These are phyloP conservation scores for Juncus inflexus DNA, from an alignment of 176 grass and related monocot genomes.

Conservation along the genomic window DNA sequence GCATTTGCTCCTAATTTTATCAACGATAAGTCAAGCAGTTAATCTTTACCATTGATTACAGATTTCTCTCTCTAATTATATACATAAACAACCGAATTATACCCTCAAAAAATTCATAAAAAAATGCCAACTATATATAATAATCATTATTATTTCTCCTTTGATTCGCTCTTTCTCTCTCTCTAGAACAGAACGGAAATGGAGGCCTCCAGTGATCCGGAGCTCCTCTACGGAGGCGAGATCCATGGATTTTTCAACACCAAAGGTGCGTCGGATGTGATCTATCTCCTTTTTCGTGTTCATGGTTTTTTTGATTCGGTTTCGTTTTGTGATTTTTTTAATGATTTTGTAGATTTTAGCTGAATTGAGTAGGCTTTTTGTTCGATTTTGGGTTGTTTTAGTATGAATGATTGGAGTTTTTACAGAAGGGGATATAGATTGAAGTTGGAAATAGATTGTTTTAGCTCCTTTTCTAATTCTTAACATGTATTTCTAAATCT, in stretches of 20 bases:
- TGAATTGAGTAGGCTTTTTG: slow-evolving; percentile 1
- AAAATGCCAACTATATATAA: no score
- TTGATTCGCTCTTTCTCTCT: not conserved
- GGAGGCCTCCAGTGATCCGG: slow-evolving; percentile 22
- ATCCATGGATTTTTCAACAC: slow-evolving; percentile 82
- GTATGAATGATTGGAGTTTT: no score
- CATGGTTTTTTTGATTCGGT: slow-evolving; percentile 15
- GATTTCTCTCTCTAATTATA: no score
- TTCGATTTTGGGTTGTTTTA: not conserved
- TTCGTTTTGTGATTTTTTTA: slow-evolving; percentile 4
- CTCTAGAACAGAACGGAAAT: slow-evolving; percentile 6
- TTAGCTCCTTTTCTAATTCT: not conserved
- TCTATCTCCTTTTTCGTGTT: not conserved
- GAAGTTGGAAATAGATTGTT: not conserved
- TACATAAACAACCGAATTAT: no score
- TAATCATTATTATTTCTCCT: not conserved
- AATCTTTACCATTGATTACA: not conserved
- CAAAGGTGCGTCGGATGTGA: slow-evolving; percentile 37
- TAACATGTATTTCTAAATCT: not conserved
- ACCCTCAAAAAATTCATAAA: not conserved
- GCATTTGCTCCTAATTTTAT: slow-evolving; percentile 8
- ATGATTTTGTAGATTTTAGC: not conserved
- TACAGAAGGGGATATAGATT: no score
- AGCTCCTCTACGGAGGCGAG: slow-evolving; percentile 51
- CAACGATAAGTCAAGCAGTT: slow-evolving; percentile 3